Evolutionary conservation across 148 eudicot species (phyloP).

Genomic region (Talinum fruticosum): DNA sequence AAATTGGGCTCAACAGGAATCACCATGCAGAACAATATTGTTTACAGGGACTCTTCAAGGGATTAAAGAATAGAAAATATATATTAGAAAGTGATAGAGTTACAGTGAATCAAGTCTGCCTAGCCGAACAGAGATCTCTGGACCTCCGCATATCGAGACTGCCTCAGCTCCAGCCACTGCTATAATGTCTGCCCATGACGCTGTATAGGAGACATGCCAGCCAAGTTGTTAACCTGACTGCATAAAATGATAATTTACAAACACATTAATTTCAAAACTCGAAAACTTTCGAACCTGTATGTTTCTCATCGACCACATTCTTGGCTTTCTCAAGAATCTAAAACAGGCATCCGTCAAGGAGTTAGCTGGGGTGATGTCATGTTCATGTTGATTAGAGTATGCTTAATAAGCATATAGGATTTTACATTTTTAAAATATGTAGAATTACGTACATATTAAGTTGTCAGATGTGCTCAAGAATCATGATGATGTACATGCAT

Average conservation of each 20-base stretch:
- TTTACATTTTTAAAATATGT: not conserved
- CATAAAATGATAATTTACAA: not conserved
- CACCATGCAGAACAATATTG: not conserved
- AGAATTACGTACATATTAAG: not conserved
- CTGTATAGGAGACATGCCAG: constrained; percentile 32
- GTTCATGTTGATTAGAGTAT: constrained; percentile 24
- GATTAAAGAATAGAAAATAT: not conserved
- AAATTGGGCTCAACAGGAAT: not conserved
- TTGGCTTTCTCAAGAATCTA: constrained; percentile 90
- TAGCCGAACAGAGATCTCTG: constrained; percentile 58
- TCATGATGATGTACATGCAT: not conserved
- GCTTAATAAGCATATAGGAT: constrained; percentile 4
- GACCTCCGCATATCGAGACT: constrained; percentile 88
- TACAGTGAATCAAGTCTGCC: constrained; percentile 88
- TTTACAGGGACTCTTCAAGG: not conserved
- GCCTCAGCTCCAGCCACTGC: constrained; percentile 95
- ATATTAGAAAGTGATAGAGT: constrained; percentile 21
- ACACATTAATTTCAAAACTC: not conserved
- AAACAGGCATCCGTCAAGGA: constrained; percentile 44
- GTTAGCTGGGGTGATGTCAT: constrained; percentile 39
- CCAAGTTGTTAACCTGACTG: constrained; percentile 18
- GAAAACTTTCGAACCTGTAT: constrained; percentile 46
- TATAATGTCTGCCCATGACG: constrained; percentile 95
- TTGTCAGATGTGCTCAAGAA: not conserved
- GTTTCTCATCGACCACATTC: constrained; percentile 47